Percentiles rank a stretch among this genome's conserved stretches.
phyloP scores from a whole-genome alignment of 2,329 filamentous ascomycete species.

The Albophoma yamanashiensis region DNA sequence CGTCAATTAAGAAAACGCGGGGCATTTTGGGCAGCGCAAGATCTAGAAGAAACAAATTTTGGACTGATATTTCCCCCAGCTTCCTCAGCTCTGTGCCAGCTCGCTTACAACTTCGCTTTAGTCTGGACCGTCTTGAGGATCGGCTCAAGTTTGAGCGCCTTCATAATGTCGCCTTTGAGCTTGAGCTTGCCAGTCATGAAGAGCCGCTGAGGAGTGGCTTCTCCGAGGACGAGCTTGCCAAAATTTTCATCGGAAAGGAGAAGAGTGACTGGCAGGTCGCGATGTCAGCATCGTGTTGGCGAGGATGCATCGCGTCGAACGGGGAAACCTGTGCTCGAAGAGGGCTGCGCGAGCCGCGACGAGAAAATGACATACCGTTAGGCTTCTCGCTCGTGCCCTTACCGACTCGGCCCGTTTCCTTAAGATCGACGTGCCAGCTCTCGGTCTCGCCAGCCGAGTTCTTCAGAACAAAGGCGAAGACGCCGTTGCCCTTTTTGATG shows the following conservation, averaged over 20 bases:
- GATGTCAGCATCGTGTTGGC: not conserved
- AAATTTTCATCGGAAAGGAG: slow-evolving; percentile 80
- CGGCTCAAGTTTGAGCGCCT: slow-evolving; percentile 92
- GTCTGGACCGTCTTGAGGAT: slow-evolving; percentile 80
- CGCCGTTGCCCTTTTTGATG: slow-evolving; percentile 74
- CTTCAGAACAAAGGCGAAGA: slow-evolving; percentile 90
- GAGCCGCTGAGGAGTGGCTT: slow-evolving; percentile 86
- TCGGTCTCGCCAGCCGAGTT: slow-evolving; percentile 70
- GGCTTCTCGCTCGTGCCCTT: slow-evolving; percentile 73
- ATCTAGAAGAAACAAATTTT: not conserved
- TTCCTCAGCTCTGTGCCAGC: not conserved
- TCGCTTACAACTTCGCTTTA: slow-evolving; percentile 67
- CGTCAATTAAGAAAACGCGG: not conserved
- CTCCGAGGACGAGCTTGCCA: slow-evolving; percentile 66
- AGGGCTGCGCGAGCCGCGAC: not conserved
- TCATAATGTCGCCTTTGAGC: slow-evolving; percentile 97
- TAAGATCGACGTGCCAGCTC: slow-evolving; percentile 93
- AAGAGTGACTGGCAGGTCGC: slow-evolving; percentile 56
- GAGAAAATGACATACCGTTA: slow-evolving; percentile 44
- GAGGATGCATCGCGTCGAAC: not conserved
- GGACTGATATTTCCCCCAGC: not conserved
- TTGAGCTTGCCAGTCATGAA: slow-evolving; percentile 98
- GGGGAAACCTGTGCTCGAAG: not conserved
- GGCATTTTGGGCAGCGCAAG: not conserved
- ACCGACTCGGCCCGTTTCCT: slow-evolving; percentile 74